phyloP scores from a whole-genome alignment of 768 basidiomycete genomes.

The Peribolospora baueri region DNA sequence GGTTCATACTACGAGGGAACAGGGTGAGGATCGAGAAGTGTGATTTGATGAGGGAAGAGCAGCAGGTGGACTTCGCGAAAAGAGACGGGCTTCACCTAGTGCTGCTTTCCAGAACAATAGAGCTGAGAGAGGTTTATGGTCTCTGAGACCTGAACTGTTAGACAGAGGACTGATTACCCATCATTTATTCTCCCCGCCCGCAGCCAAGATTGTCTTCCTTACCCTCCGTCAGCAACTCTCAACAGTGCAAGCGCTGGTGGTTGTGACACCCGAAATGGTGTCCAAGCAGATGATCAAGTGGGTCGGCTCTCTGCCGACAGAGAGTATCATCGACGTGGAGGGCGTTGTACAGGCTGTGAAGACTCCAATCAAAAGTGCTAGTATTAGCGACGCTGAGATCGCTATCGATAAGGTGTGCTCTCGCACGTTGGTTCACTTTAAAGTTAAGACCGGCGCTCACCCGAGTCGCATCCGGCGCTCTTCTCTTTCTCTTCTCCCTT shows the following conservation, averaged over 20 bases:
- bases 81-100: constrained; percentile 51
- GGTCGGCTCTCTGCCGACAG: constrained; percentile 47
- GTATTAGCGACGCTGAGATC: constrained; percentile 64
- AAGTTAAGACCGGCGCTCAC: background rate
- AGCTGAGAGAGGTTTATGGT: constrained; percentile 33
- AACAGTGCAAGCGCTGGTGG: constrained; percentile 63
- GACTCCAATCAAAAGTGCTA: constrained; percentile 75
- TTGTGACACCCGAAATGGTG: constrained; percentile 43
- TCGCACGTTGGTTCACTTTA: background rate
- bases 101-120: constrained; percentile 78
- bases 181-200: constrained; percentile 18
- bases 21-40: constrained; percentile 18
- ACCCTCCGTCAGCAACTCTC: constrained; percentile 67
- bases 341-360: constrained; percentile 53
- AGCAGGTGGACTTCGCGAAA: constrained; percentile 38
- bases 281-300: constrained; percentile 97
- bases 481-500: background rate
- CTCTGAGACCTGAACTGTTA: background rate
- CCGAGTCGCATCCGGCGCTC: background rate
- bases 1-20: background rate
- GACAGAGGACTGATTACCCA: constrained; percentile 1
- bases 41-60: constrained; percentile 18
- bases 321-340: constrained; percentile 78
- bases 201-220: constrained; percentile 80
- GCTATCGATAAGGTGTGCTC: constrained; percentile 46